Evolutionary conservation across 176 grass and related monocot species (phyloP).

Genomic region (Puya raimondii): DNA sequence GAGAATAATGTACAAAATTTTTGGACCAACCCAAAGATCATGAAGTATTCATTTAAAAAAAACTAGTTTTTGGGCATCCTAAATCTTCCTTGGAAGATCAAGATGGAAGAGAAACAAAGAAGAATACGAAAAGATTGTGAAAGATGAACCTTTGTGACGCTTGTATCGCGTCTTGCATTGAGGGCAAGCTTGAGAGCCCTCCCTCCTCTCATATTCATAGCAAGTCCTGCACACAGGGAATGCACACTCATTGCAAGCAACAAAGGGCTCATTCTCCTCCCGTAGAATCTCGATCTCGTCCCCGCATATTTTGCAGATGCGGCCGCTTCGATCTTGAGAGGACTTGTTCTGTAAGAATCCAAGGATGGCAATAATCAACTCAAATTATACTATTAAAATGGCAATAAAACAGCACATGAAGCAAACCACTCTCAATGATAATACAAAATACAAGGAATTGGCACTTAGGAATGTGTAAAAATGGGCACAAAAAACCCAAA

Average conservation of each 20-base stretch:
- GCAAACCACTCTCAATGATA: not conserved
- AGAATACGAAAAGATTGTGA: not conserved
- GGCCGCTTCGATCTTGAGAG: constrained; percentile 7
- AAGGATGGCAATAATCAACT: not conserved
- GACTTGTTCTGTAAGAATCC: constrained; percentile 20
- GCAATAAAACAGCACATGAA: not conserved
- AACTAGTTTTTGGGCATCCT: not conserved
- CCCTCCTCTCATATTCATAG: constrained; percentile 43
- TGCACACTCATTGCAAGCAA: constrained; percentile 45
- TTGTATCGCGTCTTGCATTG: constrained; percentile 50
- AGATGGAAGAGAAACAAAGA: not conserved
- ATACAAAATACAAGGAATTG: not conserved
- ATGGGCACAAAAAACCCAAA: not conserved
- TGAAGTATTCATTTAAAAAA: too few species aligned
- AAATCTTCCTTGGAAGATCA: constrained; percentile 2
- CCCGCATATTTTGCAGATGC: constrained; percentile 37
- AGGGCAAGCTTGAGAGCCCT: constrained; percentile 42
- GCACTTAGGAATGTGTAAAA: too few species aligned
- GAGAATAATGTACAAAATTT: too few species aligned
- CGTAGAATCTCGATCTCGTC: constrained; percentile 25
- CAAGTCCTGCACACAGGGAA: constrained; percentile 39
- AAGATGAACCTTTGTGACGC: constrained; percentile 32
- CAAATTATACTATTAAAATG: not conserved
- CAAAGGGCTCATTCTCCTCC: constrained; percentile 29
- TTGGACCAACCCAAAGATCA: too few species aligned